Base-by-base conservation (phyloP, 768 basidiomycete species). In the Zangia roseola region DNA sequence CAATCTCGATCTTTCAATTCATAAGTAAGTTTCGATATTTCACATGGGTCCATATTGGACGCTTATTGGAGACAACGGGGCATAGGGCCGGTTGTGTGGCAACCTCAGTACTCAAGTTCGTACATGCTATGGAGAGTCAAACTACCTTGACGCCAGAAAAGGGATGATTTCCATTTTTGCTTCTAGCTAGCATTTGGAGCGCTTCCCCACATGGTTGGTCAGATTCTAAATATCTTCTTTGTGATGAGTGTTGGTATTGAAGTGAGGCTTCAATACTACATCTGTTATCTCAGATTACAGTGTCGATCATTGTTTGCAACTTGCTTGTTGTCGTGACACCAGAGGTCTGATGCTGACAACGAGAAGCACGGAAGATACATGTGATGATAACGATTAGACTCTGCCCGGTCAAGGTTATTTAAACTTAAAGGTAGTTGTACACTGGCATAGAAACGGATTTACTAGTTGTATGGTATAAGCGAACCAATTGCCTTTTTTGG, bases 121-220 rank as follows among this genome's bases (percentile, higher is more conserved):
- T 40, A 49, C 6, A 47, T 62, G 50, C 42, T 63, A 5, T 60
- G 61, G 58, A 54, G 40, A 40, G 46, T 63, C 28, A 56, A 53
- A 19, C 41, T 56, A 10, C 58, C 56, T 2, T 36, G 10, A 33
- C 38, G 56, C 26, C 52, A 63, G 42, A 52, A 50, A n/a, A 45
- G 61, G n/a, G 34, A 63, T 60, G 62, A 56, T 63, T 28, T 50
- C 40, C 21, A 44, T 52, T 23, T 57, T 62, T 9, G 53, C 54
- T 24, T 60, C 58, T 17, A 54, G 58, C 25, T 62, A 2, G 52
- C 55, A 6, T 16, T 57, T 4, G 53, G 14, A 20, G 31, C 46
- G 21, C 40, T 46, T 12, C 24, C 10, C 25, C 16, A 42, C 17
- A 16, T 23, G 13, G 23, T 40, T 9, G 20, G 45, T 13, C 9